Conservation (phyloP, 805 yeast species). For the Ascoidea tarda region DNA sequence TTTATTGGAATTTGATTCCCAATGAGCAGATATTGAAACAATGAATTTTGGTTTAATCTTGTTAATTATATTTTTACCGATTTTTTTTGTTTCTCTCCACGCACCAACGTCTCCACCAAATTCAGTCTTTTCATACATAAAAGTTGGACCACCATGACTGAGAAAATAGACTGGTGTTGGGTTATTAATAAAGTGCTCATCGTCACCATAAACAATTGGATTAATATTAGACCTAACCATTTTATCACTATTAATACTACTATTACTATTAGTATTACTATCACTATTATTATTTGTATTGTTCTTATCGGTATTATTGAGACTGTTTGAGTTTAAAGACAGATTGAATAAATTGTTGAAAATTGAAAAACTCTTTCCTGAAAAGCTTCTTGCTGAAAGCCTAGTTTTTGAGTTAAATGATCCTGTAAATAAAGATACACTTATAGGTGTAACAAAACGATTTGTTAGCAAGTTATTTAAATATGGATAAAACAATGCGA, state of each 20-base stretch:
- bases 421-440: no score
- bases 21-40: constrained; percentile 62
- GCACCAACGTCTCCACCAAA: constrained; percentile 47
- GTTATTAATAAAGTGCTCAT: background rate
- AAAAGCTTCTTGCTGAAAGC: no score
- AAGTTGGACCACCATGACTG: constrained; percentile 80
- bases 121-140: constrained; percentile 39
- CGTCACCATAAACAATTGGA: background rate
- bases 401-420: no score
- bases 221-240: background rate
- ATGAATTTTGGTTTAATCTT: constrained; percentile 49
- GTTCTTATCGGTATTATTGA: constrained; percentile 1
- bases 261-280: background rate
- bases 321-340: background rate
- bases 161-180: constrained; percentile 45
- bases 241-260: background rate
- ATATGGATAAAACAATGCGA: no score
- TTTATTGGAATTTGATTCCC: constrained; percentile 37
- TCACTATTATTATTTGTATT: background rate
- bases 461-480: no score
- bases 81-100: constrained; percentile 28
- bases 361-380: no score
- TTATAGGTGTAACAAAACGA: no score
- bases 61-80: constrained; percentile 38
- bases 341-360: no score